Percentiles rank a stretch among this genome's conserved stretches.
These are phyloP conservation scores for Cronartium ribicola DNA, from an alignment of 1,284 basidiomycete genomes.

Conservation along the genomic window DNA sequence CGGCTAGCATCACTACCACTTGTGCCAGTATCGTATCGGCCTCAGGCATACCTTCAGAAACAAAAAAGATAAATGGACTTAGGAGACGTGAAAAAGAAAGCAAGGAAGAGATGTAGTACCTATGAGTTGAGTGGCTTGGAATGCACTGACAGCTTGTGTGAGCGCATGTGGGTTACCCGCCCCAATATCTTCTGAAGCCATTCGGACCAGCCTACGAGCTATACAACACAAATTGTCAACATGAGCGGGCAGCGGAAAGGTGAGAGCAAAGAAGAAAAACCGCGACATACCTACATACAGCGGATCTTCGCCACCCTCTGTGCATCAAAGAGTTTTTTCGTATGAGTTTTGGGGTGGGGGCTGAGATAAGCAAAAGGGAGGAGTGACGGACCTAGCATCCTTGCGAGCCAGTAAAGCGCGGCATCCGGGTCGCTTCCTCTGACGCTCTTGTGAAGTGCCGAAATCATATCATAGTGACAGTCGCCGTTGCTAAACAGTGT, in stretches of 20 bases:
- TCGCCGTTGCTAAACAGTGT: constrained; percentile 52
- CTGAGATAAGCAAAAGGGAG: constrained; percentile 34
- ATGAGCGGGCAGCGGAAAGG: not conserved
- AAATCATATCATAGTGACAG: constrained; percentile 73
- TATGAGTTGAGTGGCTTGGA: constrained; percentile 72
- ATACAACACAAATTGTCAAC: constrained; percentile 17
- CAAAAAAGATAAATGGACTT: not conserved
- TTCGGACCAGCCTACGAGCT: constrained; percentile 68
- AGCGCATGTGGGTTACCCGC: constrained; percentile 59
- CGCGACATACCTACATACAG: constrained; percentile 74
- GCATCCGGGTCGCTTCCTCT: constrained; percentile 73
- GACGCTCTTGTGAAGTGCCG: constrained; percentile 78
- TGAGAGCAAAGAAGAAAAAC: constrained; percentile 56
- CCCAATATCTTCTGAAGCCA: constrained; percentile 80
- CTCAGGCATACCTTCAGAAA: constrained; percentile 46
- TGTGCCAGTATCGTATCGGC: constrained; percentile 60
- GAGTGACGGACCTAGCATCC: constrained; percentile 47
- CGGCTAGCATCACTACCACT: constrained; percentile 72
- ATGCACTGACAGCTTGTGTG: constrained; percentile 66
- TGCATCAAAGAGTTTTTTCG: constrained; percentile 53
- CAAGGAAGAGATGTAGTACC: constrained; percentile 62
- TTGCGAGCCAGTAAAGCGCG: constrained; percentile 71
- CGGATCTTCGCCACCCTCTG: constrained; percentile 80
- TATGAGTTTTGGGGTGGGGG: constrained; percentile 56
- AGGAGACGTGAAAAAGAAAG: not conserved